Percentiles rank a stretch among this genome's conserved stretches.
Conservation (phyloP, 257 asterid genomes). For the Scutellaria barbata region DNA sequence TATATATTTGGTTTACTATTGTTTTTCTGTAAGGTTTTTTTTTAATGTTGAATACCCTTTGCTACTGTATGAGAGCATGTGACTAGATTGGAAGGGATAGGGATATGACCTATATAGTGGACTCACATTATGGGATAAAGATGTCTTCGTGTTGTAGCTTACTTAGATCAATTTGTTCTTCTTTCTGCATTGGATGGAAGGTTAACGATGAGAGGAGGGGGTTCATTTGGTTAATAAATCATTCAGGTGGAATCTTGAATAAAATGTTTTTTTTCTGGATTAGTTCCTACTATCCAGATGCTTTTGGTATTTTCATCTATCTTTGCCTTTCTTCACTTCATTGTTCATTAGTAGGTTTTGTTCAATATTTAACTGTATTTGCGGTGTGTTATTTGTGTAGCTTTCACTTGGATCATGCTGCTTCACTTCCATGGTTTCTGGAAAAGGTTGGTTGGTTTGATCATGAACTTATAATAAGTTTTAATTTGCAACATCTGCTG, state of each 20-base stretch:
- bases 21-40: too few species aligned
- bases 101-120: too few species aligned
- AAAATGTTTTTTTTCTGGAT: not conserved
- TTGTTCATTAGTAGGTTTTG: slow-evolving; percentile 17
- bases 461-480: slow-evolving; percentile 29
- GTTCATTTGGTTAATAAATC: slow-evolving; percentile 12
- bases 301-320: not conserved
- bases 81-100: too few species aligned
- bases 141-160: too few species aligned
- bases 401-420: slow-evolving; percentile 99
- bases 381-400: slow-evolving; percentile 50
- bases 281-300: slow-evolving; percentile 5
- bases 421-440: slow-evolving; percentile 95
- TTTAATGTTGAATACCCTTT: not conserved
- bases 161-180: too few species aligned
- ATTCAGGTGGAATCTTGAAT: not conserved
- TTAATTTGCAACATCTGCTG: slow-evolving; percentile 26
- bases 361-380: slow-evolving; percentile 22
- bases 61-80: too few species aligned
- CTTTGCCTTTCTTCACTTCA: not conserved
- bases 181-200: not conserved
- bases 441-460: slow-evolving; percentile 83
- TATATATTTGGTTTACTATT: not conserved
- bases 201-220: not conserved
- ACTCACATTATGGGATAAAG: too few species aligned